Evolutionary conservation across 768 basidiomycete species (phyloP), one percentile per base, ranked within the genome.

Genomic region (Pulveroboletus sp.): DNA sequence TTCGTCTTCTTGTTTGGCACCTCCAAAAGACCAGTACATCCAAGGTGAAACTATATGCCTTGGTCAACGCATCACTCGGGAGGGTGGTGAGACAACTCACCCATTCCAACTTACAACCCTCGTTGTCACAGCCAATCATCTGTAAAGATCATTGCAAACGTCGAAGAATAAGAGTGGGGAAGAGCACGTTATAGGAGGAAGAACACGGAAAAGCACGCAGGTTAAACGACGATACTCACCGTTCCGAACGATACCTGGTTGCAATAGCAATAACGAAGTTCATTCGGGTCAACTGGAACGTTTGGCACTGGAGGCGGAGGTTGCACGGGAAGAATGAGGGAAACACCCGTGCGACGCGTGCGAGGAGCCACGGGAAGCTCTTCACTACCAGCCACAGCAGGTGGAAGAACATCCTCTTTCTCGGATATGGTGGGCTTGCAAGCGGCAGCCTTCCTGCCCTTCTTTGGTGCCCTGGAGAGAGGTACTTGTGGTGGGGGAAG

Each of bases 71-170:
- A 21, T 30, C 27, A 40, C 26, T 38, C 32, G 1, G 3, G 18
- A n/a, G 8, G 31, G 17, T 1, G 27, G 26, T 15, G 14, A 43
- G 8, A 31, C 28, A 38, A 75, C 87, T 65, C 60, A 87, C 92
- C 92, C 92, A 95, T 83, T 93, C 89, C 35, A 74, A 72, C 55
- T 77, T 71, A 64, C 92, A 95, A 14, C 74, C 70, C 38, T 73
- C 69, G 55, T 79, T 78, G 62, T 95, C 92, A 60, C 92, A 95
- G 14, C 75, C 92, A 54, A 95, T 84, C 92, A 95, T 93, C 86
- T 88, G 39, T 38, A 24, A 36, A 38, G n/a, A 24, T 18, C 17
- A 24, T 37, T 21, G 30, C 18, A 40, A 57, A 17, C 38, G 54
- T n/a, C 18, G 32, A 42, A 15, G 15, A 32, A 38, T 24, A 18